Conservation (phyloP, 2,329 filamentous ascomycete species). For the Calonectria pauciramosa region DNA sequence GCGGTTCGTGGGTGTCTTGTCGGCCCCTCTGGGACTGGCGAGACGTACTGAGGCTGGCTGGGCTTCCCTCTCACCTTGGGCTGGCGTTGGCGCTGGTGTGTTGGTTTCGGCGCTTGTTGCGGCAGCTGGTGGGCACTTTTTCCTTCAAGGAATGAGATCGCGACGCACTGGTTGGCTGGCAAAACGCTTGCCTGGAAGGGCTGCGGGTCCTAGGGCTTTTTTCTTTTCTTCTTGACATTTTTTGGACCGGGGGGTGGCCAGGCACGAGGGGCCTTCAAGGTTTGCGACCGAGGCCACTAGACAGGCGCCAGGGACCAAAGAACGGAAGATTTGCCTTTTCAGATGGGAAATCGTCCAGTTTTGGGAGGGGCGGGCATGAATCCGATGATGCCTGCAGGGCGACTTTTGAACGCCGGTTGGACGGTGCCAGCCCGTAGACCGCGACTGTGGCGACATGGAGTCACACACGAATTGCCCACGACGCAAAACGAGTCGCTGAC, state of each 20-base stretch:
- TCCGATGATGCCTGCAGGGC: neutral
- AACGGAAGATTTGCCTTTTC: neutral
- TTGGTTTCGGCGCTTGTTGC: slow-evolving; percentile 23
- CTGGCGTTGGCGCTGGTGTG: slow-evolving; percentile 14
- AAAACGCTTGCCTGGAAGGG: neutral
- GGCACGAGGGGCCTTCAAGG: neutral
- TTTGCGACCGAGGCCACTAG: neutral
- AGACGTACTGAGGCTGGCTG: slow-evolving; percentile 22
- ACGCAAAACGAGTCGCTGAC: slow-evolving; percentile 13
- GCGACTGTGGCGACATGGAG: slow-evolving; percentile 22
- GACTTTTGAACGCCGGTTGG: neutral
- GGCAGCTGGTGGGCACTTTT: slow-evolving; percentile 1
- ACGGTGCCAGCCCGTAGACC: neutral
- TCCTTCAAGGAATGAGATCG: slow-evolving; percentile 6
- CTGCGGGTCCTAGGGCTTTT: neutral
- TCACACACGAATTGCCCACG: slow-evolving; percentile 4
- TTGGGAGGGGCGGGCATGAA: neutral
- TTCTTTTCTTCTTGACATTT: slow-evolving; percentile 9
- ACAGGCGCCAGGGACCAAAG: neutral
- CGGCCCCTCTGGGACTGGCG: neutral
- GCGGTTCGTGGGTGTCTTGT: neutral
- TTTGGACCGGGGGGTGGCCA: neutral
- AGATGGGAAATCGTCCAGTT: neutral
- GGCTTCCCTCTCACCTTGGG: neutral
- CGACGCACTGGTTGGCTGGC: slow-evolving; percentile 4